Evolutionary conservation across 192 early-diverging fungal species (phyloP).

Genomic region (Radiomyces spectabilis): DNA sequence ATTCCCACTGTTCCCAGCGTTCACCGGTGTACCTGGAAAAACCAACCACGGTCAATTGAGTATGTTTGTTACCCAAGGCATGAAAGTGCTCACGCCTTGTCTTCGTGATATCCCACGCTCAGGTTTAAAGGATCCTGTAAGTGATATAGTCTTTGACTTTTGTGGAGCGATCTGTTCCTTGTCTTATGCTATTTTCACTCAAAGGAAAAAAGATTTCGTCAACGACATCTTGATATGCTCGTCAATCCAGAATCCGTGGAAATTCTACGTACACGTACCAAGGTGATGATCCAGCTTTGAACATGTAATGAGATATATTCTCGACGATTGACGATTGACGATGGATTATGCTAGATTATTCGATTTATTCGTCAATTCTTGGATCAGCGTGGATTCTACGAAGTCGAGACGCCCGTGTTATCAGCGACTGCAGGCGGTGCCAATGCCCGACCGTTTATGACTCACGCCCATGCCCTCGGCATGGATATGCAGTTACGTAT

Average conservation of each 20-base stretch:
- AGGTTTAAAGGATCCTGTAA: slow-evolving; percentile 49
- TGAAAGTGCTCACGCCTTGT: slow-evolving; percentile 62
- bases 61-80: slow-evolving; percentile 44
- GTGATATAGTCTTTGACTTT: neutral
- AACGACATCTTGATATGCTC: slow-evolving; percentile 68
- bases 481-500: slow-evolving; percentile 69
- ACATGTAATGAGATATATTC: neutral
- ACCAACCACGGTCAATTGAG: slow-evolving; percentile 65
- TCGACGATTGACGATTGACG: too few species aligned
- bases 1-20: slow-evolving; percentile 16
- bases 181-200: neutral
- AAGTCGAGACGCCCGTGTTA: slow-evolving; percentile 82
- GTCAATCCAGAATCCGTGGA: slow-evolving; percentile 49
- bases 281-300: slow-evolving; percentile 15
- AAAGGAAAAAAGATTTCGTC: slow-evolving; percentile 64
- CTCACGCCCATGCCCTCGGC: slow-evolving; percentile 56
- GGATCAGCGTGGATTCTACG: slow-evolving; percentile 58
- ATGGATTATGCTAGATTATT: slow-evolving; percentile 34
- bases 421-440: slow-evolving; percentile 71
- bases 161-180: neutral
- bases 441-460: slow-evolving; percentile 72
- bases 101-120: slow-evolving; percentile 59
- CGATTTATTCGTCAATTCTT: slow-evolving; percentile 58
- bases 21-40: slow-evolving; percentile 58
- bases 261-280: slow-evolving; percentile 48